Evolutionary conservation across 2,329 filamentous ascomycete genomes (phyloP).

Genomic region (Colletotrichum tofieldiae): DNA sequence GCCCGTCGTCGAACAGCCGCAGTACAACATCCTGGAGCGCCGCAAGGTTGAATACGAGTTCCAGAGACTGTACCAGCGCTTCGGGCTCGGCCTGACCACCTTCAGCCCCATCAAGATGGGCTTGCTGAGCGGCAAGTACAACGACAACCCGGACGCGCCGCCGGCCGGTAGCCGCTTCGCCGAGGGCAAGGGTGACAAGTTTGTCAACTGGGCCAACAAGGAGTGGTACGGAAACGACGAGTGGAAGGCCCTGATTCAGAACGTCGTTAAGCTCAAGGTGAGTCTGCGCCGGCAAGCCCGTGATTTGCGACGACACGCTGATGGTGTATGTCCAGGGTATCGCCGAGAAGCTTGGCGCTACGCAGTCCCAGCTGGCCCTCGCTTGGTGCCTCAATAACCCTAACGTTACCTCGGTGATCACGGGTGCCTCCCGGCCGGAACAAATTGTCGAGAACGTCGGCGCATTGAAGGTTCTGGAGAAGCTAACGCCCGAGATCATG

Average conservation of each 20-base stretch:
- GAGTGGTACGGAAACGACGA: conserved; percentile 69
- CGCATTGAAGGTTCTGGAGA: conserved; percentile 62
- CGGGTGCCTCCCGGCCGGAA: conserved; percentile 65
- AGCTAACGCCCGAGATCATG: conserved; percentile 66
- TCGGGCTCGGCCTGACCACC: conserved; percentile 73
- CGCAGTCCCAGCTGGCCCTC: conserved; percentile 65
- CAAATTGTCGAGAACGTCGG: conserved; percentile 68
- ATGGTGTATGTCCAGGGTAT: conserved; percentile 55
- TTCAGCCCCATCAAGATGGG: conserved; percentile 73
- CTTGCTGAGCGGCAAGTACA: conserved; percentile 78
- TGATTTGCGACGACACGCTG: conserved; percentile 17
- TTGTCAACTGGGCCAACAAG: conserved; percentile 67
- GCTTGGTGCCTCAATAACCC: conserved; percentile 70
- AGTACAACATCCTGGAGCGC: conserved; percentile 76
- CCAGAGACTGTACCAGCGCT: conserved; percentile 71
- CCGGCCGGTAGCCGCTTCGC: conserved; percentile 72
- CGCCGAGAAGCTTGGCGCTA: conserved; percentile 71
- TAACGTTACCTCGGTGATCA: conserved; percentile 68
- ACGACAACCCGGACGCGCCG: conserved; percentile 66
- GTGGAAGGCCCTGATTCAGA: conserved; percentile 66
- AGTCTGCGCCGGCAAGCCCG: conserved; percentile 19
- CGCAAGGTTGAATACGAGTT: conserved; percentile 76
- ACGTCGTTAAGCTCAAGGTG: conserved; percentile 59
- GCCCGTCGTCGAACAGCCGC: conserved; percentile 77
- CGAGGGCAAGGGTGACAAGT: conserved; percentile 68